These are phyloP conservation scores for Ephemerocybe angulata DNA, from an alignment of 768 basidiomycete genomes.

Conservation along the genomic window DNA sequence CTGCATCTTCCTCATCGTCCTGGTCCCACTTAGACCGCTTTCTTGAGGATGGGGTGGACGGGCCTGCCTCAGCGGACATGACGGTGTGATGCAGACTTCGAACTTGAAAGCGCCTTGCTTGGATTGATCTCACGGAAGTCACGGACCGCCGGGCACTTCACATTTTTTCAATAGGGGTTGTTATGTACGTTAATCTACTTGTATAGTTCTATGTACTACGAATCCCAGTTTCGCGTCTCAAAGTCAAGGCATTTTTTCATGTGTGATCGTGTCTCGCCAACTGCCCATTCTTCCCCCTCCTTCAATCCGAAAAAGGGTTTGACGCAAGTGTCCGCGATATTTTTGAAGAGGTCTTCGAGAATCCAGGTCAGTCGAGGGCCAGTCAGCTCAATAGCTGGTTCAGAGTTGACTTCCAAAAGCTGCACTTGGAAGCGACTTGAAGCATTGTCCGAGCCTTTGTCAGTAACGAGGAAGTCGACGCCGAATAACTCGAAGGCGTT, in stretches of 20 bases:
- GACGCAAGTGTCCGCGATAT: conserved; percentile 65
- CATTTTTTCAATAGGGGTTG: too few relatives aligned
- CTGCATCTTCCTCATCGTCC: conserved; percentile 31
- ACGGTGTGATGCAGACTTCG: background rate
- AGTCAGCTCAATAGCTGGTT: conserved; percentile 93
- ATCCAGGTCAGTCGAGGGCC: conserved; percentile 80
- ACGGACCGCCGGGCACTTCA: too few relatives aligned
- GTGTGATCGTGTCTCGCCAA: conserved; percentile 50
- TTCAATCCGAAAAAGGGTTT: conserved; percentile 54
- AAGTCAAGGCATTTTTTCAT: conserved; percentile 69
- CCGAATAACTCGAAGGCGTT: conserved; percentile 97
- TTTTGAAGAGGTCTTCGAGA: conserved; percentile 73
- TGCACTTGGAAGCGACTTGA: conserved; percentile 51
- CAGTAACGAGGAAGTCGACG: conserved; percentile 82
- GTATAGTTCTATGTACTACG: background rate
- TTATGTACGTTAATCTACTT: background rate
- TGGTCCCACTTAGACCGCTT: conserved; percentile 79
- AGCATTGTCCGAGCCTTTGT: conserved; percentile 21
- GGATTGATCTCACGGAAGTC: too few relatives aligned
- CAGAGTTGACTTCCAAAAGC: conserved; percentile 89
- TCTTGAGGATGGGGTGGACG: conserved; percentile 57
- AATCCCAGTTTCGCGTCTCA: conserved; percentile 35
- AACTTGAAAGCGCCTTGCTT: background rate
- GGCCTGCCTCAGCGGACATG: conserved; percentile 31
- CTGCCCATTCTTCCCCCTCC: conserved; percentile 34